phyloP scores from a whole-genome alignment of 2,329 filamentous ascomycete species.

The Diaporthe sp. region DNA sequence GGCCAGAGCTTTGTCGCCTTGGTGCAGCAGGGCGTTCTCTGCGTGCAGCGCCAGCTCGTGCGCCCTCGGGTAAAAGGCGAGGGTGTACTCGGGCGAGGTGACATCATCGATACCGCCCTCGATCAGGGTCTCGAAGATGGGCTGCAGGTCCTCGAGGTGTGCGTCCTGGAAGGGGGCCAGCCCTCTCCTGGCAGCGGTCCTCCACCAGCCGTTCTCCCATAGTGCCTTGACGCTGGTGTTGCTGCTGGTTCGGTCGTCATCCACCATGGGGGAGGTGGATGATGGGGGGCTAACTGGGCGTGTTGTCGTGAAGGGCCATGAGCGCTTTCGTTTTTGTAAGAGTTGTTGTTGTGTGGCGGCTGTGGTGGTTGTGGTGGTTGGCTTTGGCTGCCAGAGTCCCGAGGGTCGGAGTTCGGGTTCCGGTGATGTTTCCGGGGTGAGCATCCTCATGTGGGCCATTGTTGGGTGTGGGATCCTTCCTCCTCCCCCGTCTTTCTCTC shows the following conservation, averaged over 20 bases:
- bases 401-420: constrained; percentile 34
- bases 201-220: constrained; percentile 85
- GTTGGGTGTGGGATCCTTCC: neutral
- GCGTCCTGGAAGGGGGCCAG: constrained; percentile 78
- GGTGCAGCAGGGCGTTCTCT: constrained; percentile 55
- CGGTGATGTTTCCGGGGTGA: constrained; percentile 27
- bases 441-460: constrained; percentile 30
- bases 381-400: constrained; percentile 50
- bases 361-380: neutral
- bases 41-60: constrained; percentile 65
- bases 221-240: constrained; percentile 57
- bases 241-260: constrained; percentile 56
- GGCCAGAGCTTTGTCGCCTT: constrained; percentile 62
- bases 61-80: constrained; percentile 70
- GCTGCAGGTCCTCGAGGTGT: constrained; percentile 73
- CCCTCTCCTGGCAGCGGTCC: constrained; percentile 65
- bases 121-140: constrained; percentile 73
- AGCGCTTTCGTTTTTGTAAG: constrained; percentile 12
- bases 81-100: constrained; percentile 72
- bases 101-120: constrained; percentile 72
- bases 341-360: neutral
- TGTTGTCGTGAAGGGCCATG: constrained; percentile 8
- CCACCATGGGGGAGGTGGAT: constrained; percentile 42
- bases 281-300: constrained; percentile 15
- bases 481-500: neutral